Evolutionary conservation across 2,329 filamentous ascomycete genomes (phyloP).

Genomic region (Madurella fahalii): DNA sequence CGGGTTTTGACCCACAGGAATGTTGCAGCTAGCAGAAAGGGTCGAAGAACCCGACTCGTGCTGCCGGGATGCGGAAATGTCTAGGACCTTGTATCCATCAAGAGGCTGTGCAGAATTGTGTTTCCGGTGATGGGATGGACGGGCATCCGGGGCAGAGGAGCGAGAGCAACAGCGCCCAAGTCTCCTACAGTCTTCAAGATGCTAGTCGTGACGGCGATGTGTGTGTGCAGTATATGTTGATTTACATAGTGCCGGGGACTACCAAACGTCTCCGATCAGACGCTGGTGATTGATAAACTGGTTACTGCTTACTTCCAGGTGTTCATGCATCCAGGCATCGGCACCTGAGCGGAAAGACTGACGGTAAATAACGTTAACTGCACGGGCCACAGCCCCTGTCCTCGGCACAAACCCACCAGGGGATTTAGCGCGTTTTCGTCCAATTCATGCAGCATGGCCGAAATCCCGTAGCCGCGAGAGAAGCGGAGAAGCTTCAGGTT

Average conservation of each 20-base stretch:
- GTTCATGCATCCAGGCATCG: too few relatives aligned
- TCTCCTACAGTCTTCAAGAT: too few relatives aligned
- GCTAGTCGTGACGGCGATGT: too few relatives aligned
- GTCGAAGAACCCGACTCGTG: conserved; percentile 4
- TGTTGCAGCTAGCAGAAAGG: conserved; percentile 1
- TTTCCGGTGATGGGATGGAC: not conserved
- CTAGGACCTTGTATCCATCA: not conserved
- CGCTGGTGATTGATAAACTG: too few relatives aligned
- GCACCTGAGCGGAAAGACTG: too few relatives aligned
- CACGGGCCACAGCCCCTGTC: too few relatives aligned
- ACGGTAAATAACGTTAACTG: too few relatives aligned
- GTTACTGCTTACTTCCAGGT: too few relatives aligned
- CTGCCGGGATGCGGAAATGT: conserved; percentile 3
- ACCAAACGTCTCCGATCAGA: too few relatives aligned
- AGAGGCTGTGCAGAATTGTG: conserved; percentile 4
- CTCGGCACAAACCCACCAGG: too few relatives aligned
- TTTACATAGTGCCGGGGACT: too few relatives aligned
- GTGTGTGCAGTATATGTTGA: too few relatives aligned
- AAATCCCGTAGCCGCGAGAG: not conserved
- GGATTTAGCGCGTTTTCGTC: conserved; percentile 2
- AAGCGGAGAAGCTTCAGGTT: not conserved
- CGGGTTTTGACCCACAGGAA: conserved; percentile 6
- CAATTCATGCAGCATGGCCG: conserved; percentile 15
- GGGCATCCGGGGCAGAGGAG: not conserved
- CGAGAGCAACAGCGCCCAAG: not conserved